A percentile compares a stretch with the other conserved stretches of the same genome.
Evolutionary conservation across 208 protist genomes (phyloP).

Genomic region (Histomonas meleagridis): DNA sequence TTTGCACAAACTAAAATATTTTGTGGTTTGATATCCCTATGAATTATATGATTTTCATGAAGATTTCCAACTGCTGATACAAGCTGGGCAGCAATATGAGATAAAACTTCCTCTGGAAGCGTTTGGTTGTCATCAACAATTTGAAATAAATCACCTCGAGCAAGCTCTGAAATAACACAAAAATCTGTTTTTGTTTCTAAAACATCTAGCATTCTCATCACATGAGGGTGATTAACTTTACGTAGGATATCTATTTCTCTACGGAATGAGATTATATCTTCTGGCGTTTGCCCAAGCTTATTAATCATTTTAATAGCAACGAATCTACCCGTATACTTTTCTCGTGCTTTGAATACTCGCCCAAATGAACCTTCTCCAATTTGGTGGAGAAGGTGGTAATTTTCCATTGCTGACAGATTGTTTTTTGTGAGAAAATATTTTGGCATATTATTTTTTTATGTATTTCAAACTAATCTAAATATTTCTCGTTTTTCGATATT

Average conservation of each 20-base stretch:
- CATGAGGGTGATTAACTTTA: slow-evolving; percentile 80
- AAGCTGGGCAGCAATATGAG: slow-evolving; percentile 79
- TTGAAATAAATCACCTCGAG: slow-evolving; percentile 51
- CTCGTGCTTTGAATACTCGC: slow-evolving; percentile 76
- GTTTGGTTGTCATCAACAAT: slow-evolving; percentile 64
- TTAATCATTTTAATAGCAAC: slow-evolving; percentile 93
- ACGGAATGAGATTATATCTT: slow-evolving; percentile 48
- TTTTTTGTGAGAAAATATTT: no score
- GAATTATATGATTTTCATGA: slow-evolving; percentile 85
- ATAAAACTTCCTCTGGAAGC: slow-evolving; percentile 66
- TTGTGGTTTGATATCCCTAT: slow-evolving; percentile 71
- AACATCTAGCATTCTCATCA: slow-evolving; percentile 80
- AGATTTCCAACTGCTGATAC: slow-evolving; percentile 83
- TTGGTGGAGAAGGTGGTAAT: background rate
- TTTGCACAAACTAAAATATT: slow-evolving; percentile 76
- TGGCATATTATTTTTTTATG: no score
- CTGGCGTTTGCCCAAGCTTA: slow-evolving; percentile 78
- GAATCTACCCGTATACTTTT: slow-evolving; percentile 66
- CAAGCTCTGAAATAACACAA: slow-evolving; percentile 64
- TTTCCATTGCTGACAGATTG: no score
- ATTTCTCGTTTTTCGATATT: no score
- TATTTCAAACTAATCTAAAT: no score
- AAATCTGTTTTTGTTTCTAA: slow-evolving; percentile 85
- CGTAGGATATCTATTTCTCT: slow-evolving; percentile 40
- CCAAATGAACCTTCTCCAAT: slow-evolving; percentile 92